A percentile compares a stretch with the other conserved stretches of the same genome.
phyloP scores from a whole-genome alignment of 768 basidiomycete species.

The Clavulina sp. region DNA sequence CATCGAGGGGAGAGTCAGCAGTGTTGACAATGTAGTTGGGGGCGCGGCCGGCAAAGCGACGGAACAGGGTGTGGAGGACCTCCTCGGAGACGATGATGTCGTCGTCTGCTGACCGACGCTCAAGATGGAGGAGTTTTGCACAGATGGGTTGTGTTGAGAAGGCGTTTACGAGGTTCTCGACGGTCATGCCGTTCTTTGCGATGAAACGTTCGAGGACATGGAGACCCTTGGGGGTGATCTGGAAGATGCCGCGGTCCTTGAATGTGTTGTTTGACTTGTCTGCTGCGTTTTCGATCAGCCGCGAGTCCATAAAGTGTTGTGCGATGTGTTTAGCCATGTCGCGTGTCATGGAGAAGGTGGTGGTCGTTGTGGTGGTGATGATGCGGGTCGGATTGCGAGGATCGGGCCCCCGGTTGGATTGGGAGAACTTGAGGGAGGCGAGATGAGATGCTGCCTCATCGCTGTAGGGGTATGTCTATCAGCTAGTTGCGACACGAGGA shows the following conservation, averaged over 20 bases:
- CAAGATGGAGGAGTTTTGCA: constrained; percentile 93
- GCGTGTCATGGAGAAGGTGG: constrained; percentile 98
- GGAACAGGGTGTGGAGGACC: constrained; percentile 87
- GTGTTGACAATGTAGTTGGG: constrained; percentile 52
- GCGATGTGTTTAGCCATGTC: constrained; percentile 99
- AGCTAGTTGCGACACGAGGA: constrained; percentile 1
- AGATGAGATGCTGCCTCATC: constrained; percentile 91
- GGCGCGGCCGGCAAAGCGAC: constrained; percentile 77
- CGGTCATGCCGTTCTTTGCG: constrained; percentile 95
- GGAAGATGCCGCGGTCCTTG: constrained; percentile 95
- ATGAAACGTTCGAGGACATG: constrained; percentile 99
- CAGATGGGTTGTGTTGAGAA: constrained; percentile 90
- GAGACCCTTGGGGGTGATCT: constrained; percentile 91
- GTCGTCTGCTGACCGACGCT: constrained; percentile 80
- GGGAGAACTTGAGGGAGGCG: constrained; percentile 92
- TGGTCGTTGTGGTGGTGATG: constrained; percentile 97
- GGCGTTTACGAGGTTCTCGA: constrained; percentile 77
- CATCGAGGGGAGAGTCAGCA: constrained; percentile 32
- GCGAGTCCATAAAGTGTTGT: constrained; percentile 99
- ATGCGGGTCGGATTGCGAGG: constrained; percentile 95
- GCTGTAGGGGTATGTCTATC: constrained; percentile 24
- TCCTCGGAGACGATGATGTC: constrained; percentile 92
- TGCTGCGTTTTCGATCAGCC: constrained; percentile 89
- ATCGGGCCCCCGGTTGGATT: constrained; percentile 96
- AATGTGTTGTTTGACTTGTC: constrained; percentile 79